These are phyloP conservation scores for Lasiodiplodia sp. DNA, from an alignment of 2,329 filamentous ascomycete genomes.

Conservation along the genomic window DNA sequence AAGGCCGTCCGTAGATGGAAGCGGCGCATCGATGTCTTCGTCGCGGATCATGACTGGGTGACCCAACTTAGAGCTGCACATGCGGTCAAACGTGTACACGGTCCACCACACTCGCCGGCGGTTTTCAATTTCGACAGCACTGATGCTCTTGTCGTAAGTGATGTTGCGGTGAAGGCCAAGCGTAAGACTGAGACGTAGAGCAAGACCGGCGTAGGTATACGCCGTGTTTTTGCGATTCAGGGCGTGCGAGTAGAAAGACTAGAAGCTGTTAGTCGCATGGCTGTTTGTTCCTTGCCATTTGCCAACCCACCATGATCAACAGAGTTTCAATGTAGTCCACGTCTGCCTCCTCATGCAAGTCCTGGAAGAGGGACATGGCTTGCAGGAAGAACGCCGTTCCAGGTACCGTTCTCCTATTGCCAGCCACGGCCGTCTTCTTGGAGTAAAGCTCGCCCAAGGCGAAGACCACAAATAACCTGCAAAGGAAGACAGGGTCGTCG, in stretches of 20 bases:
- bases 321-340: conserved; percentile 35
- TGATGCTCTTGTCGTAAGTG: conserved; percentile 29
- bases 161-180: conserved; percentile 33
- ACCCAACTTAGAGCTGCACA: conserved; percentile 59
- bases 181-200: conserved; percentile 31
- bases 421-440: conserved; percentile 27
- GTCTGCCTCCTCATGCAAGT: conserved; percentile 33
- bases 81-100: conserved; percentile 54
- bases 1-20: conserved; percentile 45
- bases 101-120: conserved; percentile 36
- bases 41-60: conserved; percentile 58
- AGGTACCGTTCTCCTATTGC: conserved; percentile 30
- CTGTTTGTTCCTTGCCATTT: background rate
- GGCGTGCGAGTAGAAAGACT: conserved; percentile 36
- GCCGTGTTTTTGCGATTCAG: conserved; percentile 35
- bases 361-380: conserved; percentile 33
- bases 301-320: conserved; percentile 32
- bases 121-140: conserved; percentile 32
- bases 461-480: conserved; percentile 33
- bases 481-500: conserved; percentile 32
- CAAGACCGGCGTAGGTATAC: conserved; percentile 34
- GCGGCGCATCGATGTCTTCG: conserved; percentile 53
- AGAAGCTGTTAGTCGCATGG: background rate
- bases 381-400: conserved; percentile 31
- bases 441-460: conserved; percentile 34